phyloP scores from a whole-genome alignment of 495 filamentous ascomycete genomes.

The Penicillium argentinense region DNA sequence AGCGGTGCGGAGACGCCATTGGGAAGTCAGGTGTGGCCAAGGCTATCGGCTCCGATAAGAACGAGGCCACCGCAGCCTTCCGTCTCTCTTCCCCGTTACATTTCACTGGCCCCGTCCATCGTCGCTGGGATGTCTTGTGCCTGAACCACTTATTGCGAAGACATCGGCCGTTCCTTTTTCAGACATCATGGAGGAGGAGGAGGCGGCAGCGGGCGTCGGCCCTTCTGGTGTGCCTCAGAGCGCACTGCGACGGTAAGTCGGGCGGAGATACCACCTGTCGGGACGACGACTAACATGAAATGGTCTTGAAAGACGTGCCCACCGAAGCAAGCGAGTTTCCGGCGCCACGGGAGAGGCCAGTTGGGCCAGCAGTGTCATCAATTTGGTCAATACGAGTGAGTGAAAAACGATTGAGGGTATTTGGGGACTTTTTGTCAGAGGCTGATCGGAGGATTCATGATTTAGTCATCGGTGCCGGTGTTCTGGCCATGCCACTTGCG shows the following conservation, averaged over 20 bases:
- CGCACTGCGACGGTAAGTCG: conserved; percentile 35
- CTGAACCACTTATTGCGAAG: neutral
- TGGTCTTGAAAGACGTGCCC: conserved; percentile 36
- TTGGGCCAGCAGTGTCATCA: conserved; percentile 90
- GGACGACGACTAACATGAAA: conserved; percentile 14
- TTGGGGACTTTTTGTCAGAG: too few species aligned
- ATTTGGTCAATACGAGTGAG: conserved; percentile 86
- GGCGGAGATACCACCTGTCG: neutral
- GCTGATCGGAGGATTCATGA: too few species aligned
- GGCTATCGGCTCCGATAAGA: conserved; percentile 21
- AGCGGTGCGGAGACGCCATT: conserved; percentile 13
- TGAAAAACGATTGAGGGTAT: too few species aligned
- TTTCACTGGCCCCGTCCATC: conserved; percentile 11
- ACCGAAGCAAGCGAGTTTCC: conserved; percentile 50
- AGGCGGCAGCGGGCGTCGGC: conserved; percentile 29
- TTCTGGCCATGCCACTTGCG: conserved; percentile 91
- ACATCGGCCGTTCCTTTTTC: conserved; percentile 6
- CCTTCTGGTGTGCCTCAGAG: conserved; percentile 21
- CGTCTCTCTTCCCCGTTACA: conserved; percentile 3
- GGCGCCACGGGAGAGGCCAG: conserved; percentile 68
- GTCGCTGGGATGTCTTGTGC: conserved; percentile 30
- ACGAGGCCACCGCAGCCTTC: conserved; percentile 15
- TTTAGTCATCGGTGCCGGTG: conserved; percentile 91
- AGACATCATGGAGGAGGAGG: conserved; percentile 37
- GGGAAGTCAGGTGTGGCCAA: conserved; percentile 13